A percentile compares a stretch with the other conserved stretches of the same genome.
phyloP scores from a whole-genome alignment of 2,329 filamentous ascomycete genomes.

The Aureobasidium sp. region DNA sequence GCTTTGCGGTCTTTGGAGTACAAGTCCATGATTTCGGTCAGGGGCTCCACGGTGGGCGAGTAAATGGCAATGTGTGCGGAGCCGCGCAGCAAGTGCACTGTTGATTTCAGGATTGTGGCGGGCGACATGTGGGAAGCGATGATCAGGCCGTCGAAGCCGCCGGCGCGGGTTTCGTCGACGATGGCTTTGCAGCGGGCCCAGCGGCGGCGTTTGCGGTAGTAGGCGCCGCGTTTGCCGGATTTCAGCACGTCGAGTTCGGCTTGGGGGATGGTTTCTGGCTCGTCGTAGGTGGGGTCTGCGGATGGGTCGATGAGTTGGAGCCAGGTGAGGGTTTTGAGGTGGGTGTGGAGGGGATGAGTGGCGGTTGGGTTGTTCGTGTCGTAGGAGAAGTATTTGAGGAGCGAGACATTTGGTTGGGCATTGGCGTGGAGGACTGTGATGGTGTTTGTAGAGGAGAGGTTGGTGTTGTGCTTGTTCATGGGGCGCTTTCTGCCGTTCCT shows the following conservation, averaged over 20 bases:
- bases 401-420: constrained; percentile 77
- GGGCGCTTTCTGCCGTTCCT: background rate
- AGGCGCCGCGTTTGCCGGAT: constrained; percentile 71
- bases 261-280: constrained; percentile 53
- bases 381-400: constrained; percentile 85
- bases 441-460: constrained; percentile 53
- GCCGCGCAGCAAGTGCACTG: constrained; percentile 73
- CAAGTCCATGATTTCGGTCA: constrained; percentile 70
- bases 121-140: constrained; percentile 79
- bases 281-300: constrained; percentile 66
- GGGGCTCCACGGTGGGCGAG: constrained; percentile 69
- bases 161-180: constrained; percentile 66
- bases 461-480: constrained; percentile 10
- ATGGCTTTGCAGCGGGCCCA: constrained; percentile 68
- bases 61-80: constrained; percentile 84
- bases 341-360: constrained; percentile 71
- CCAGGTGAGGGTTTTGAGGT: constrained; percentile 83
- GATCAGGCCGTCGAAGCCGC: constrained; percentile 76
- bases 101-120: constrained; percentile 63
- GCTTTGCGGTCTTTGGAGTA: constrained; percentile 75
- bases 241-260: constrained; percentile 66
- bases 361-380: constrained; percentile 58
- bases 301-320: constrained; percentile 77
- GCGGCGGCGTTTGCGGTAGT: constrained; percentile 80
- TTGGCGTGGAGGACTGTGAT: constrained; percentile 76